phyloP scores from a whole-genome alignment of 768 basidiomycete species.

The Fomitopsis pulvina region DNA sequence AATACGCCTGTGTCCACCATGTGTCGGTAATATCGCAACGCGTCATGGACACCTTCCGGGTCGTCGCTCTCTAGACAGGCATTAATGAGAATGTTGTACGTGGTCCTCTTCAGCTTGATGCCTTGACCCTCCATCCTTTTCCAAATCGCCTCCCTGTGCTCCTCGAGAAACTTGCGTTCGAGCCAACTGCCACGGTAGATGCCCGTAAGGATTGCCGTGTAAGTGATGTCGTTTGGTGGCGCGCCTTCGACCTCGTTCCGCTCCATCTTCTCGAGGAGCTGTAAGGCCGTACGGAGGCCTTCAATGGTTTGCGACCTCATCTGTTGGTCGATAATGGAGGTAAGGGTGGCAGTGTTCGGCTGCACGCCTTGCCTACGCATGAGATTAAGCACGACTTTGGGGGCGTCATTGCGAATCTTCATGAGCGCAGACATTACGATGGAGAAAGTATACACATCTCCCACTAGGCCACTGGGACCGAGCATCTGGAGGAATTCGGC shows the following conservation, averaged over 20 bases:
- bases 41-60: constrained; percentile 45
- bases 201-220: constrained; percentile 71
- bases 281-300: constrained; percentile 55
- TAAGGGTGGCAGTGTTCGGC: constrained; percentile 73
- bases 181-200: constrained; percentile 57
- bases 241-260: constrained; percentile 30
- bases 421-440: constrained; percentile 77
- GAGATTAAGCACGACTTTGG: constrained; percentile 52
- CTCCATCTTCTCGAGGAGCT: constrained; percentile 77
- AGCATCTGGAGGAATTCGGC: constrained; percentile 54
- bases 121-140: constrained; percentile 50
- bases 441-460: constrained; percentile 85
- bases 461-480: constrained; percentile 42
- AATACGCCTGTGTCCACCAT: constrained; percentile 46
- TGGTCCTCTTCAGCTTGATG: constrained; percentile 50
- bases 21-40: constrained; percentile 51
- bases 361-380: constrained; percentile 74
- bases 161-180: constrained; percentile 34
- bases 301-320: constrained; percentile 48
- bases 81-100: constrained; percentile 74
- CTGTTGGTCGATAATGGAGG: constrained; percentile 72
- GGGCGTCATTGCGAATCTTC: constrained; percentile 59
- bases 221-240: constrained; percentile 73
- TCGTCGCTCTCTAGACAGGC: constrained; percentile 51
- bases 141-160: constrained; percentile 44